A percentile compares a stretch with the other conserved stretches of the same genome.
Evolutionary conservation across 2,329 filamentous ascomycete genomes (phyloP).

Genomic region (Cytospora schulzeri): DNA sequence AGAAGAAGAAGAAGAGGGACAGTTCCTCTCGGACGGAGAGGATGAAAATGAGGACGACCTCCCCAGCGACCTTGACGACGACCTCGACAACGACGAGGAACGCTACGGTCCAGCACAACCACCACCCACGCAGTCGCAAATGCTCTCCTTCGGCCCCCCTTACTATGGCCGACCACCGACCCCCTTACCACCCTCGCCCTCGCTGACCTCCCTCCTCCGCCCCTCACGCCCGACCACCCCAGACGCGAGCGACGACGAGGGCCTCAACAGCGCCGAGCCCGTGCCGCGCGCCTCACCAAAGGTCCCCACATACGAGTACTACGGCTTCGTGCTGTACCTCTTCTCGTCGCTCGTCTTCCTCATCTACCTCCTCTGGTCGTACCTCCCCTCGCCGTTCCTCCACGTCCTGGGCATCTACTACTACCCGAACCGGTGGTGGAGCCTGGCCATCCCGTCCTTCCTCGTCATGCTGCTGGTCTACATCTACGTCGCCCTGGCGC

Average conservation of each 20-base stretch:
- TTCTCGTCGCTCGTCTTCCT: conserved; percentile 82
- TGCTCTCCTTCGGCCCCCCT: conserved; percentile 70
- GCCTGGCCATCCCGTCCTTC: conserved; percentile 86
- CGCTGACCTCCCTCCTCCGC: conserved; percentile 85
- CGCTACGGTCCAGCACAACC: conserved; percentile 42
- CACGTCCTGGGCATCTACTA: conserved; percentile 94
- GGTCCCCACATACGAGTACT: conserved; percentile 99
- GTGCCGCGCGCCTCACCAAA: conserved; percentile 86
- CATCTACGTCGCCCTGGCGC: conserved; percentile 89
- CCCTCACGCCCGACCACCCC: conserved; percentile 92
- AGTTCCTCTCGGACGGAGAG: conserved; percentile 27
- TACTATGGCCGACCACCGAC: conserved; percentile 98
- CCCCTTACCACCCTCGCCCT: conserved; percentile 88
- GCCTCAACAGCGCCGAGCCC: conserved; percentile 46
- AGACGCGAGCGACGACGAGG: conserved; percentile 84
- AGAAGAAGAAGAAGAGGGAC: conserved; percentile 34
- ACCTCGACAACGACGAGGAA: conserved; percentile 39
- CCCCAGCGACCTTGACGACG: conserved; percentile 31
- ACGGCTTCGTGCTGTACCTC: conserved; percentile 95
- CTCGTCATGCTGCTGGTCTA: conserved; percentile 86
- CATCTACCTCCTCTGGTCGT: conserved; percentile 77
- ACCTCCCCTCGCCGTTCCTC: conserved; percentile 87
- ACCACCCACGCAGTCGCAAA: conserved; percentile 49
- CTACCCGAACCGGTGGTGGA: conserved; percentile 98
- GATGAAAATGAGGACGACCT: conserved; percentile 22